Conservation (phyloP, 1,284 basidiomycete species). For the Quambalaria eucalypti region DNA sequence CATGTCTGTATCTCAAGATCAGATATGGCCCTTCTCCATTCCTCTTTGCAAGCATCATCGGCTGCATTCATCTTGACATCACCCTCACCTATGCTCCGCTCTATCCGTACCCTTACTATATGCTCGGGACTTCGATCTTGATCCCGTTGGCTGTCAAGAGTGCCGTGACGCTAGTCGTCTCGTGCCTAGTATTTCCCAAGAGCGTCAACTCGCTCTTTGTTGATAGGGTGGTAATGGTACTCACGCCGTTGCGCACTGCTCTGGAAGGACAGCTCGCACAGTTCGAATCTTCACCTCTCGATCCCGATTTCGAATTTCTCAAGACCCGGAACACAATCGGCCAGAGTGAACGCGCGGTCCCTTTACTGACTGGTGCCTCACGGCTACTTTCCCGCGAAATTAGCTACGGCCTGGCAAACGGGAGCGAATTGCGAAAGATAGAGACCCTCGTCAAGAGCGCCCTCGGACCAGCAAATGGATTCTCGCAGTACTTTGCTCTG, state of each 20-base stretch:
- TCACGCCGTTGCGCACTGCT: slow-evolving; percentile 53
- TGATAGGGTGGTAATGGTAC: slow-evolving; percentile 53
- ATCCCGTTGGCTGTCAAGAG: slow-evolving; percentile 60
- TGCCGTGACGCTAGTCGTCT: slow-evolving; percentile 55
- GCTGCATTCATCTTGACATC: slow-evolving; percentile 55
- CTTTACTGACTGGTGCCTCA: slow-evolving; percentile 54
- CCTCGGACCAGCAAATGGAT: slow-evolving; percentile 57
- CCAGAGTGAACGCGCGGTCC: slow-evolving; percentile 56
- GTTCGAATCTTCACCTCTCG: slow-evolving; percentile 52
- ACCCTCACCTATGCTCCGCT: slow-evolving; percentile 57
- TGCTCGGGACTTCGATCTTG: slow-evolving; percentile 55
- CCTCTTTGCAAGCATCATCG: slow-evolving; percentile 56
- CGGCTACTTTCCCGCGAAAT: slow-evolving; percentile 60
- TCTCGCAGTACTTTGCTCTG: slow-evolving; percentile 54
- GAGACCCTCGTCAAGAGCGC: slow-evolving; percentile 47
- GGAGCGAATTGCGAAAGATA: slow-evolving; percentile 56
- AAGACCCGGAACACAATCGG: slow-evolving; percentile 42
- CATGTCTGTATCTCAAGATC: slow-evolving; percentile 61
- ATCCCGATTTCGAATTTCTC: slow-evolving; percentile 50
- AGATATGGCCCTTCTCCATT: slow-evolving; percentile 61
- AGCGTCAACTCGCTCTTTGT: slow-evolving; percentile 61
- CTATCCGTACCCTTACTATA: slow-evolving; percentile 62
- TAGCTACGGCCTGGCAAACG: slow-evolving; percentile 58
- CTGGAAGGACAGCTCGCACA: slow-evolving; percentile 53
- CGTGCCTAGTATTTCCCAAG: slow-evolving; percentile 59